phyloP scores from a whole-genome alignment of 176 grass and related monocot genomes.

The Oryza australiensis region DNA sequence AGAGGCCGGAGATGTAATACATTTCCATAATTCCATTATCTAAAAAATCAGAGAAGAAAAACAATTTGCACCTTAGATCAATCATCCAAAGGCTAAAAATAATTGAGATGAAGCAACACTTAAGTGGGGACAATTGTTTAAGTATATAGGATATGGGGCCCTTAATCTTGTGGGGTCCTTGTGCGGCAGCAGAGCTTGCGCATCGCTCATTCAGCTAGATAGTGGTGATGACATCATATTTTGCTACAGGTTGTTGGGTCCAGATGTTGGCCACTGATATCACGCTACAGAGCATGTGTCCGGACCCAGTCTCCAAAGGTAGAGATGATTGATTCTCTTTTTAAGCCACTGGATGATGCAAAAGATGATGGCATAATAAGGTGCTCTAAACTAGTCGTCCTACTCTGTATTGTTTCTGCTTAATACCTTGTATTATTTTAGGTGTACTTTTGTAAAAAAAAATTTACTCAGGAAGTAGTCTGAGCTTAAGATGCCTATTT shows the following conservation, averaged over 20 bases:
- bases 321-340: constrained; percentile 81
- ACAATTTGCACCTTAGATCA: background rate
- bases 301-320: constrained; percentile 65
- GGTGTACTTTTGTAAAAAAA: constrained; percentile 7
- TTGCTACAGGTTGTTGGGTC: constrained; percentile 65
- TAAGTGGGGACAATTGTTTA: background rate
- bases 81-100: no score
- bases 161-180: background rate
- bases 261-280: constrained; percentile 64
- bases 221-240: background rate
- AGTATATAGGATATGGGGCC: background rate
- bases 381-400: constrained; percentile 33
- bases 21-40: no score
- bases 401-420: constrained; percentile 7
- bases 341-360: constrained; percentile 54
- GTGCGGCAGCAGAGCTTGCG: background rate
- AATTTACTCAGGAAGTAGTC: background rate
- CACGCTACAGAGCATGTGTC: constrained; percentile 77
- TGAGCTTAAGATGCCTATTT: background rate
- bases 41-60: background rate
- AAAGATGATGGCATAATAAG: constrained; percentile 73
- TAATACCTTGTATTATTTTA: constrained; percentile 9
- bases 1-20: no score
- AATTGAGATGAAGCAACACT: no score
- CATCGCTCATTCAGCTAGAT: background rate